Conservation (phyloP, 768 basidiomycete species). For the Lentinula sp. region DNA sequence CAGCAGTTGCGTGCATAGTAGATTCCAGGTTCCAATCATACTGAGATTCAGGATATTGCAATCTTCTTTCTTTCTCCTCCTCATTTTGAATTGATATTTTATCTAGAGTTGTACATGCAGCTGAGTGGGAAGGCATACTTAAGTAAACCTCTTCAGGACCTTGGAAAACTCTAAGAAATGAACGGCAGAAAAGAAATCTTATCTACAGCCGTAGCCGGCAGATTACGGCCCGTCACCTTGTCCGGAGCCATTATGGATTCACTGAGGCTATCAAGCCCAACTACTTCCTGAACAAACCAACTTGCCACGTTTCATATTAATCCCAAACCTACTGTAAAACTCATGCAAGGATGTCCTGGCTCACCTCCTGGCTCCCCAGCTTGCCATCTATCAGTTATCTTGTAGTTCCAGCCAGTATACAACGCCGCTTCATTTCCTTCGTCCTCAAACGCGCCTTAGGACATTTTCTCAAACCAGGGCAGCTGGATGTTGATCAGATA, state of each 20-base stretch:
- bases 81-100: too few species aligned
- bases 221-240: not conserved
- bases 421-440: conserved; percentile 87
- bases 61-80: too few species aligned
- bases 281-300: not conserved
- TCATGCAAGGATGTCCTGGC: conserved; percentile 45
- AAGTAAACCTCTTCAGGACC: too few species aligned
- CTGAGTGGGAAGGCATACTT: too few species aligned
- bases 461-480: conserved; percentile 82
- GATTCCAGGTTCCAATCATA: too few species aligned
- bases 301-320: not conserved
- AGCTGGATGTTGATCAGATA: conserved; percentile 80
- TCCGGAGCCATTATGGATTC: not conserved
- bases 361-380: conserved; percentile 52
- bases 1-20: too few species aligned
- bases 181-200: too few species aligned
- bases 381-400: conserved; percentile 62
- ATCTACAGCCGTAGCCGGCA: too few species aligned
- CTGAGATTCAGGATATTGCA: too few species aligned
- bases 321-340: not conserved
- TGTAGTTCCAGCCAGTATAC: conserved; percentile 63
- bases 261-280: not conserved
- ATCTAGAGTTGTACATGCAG: too few species aligned
- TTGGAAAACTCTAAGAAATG: too few species aligned
- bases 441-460: conserved; percentile 79